These are phyloP conservation scores for Biscogniauxia marginata DNA, from an alignment of 2,329 filamentous ascomycete genomes.

Conservation along the genomic window DNA sequence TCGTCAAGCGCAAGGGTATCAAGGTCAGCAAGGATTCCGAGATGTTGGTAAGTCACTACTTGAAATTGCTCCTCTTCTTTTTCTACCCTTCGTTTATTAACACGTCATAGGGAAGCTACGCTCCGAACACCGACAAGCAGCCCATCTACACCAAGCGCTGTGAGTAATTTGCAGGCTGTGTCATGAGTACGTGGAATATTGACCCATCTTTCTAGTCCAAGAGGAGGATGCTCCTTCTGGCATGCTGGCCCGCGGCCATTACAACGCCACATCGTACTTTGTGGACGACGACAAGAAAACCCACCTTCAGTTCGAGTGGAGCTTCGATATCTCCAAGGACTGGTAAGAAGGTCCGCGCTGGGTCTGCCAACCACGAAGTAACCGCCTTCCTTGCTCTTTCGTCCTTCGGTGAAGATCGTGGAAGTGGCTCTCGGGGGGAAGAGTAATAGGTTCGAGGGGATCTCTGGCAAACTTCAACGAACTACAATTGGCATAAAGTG, in stretches of 20 bases:
- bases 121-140: conserved; percentile 87
- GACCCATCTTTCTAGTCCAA: conserved; percentile 59
- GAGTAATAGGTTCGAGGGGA: not conserved
- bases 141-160: conserved; percentile 87
- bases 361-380: not conserved
- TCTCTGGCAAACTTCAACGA: not conserved
- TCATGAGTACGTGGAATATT: not conserved
- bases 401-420: not conserved
- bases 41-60: conserved; percentile 75
- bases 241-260: conserved; percentile 86
- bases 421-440: no score
- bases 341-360: conserved; percentile 59
- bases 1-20: conserved; percentile 86
- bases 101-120: conserved; percentile 73
- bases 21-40: conserved; percentile 90
- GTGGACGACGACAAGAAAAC: conserved; percentile 91
- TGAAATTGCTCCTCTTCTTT: not conserved
- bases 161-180: conserved; percentile 49
- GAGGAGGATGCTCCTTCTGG: conserved; percentile 89
- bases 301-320: conserved; percentile 92
- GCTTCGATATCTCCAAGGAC: conserved; percentile 94
- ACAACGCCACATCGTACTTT: conserved; percentile 86
- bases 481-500: not conserved
- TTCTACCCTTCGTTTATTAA: conserved; percentile 23
- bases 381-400: not conserved